Base-by-base conservation (phyloP, 352 stramenopile genomes). In the Thraustochytrium sp. region DNA sequence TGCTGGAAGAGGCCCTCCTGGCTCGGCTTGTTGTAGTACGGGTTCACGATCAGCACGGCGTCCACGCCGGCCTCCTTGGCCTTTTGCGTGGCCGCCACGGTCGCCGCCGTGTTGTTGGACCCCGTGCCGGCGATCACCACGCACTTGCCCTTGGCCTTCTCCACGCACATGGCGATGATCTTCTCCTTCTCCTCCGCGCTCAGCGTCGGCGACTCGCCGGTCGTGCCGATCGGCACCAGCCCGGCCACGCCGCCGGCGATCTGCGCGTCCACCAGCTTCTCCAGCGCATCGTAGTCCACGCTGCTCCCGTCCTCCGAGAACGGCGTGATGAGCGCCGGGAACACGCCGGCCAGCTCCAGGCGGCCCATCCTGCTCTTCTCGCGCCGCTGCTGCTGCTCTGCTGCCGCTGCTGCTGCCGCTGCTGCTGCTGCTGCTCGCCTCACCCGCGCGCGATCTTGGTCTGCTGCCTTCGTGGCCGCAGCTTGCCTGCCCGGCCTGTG, bases 1-100 rank as follows among this genome's bases (percentile, higher is more conserved):
- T 96, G 92, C 54, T 94, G 89, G 87, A 93, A 94, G 76, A 96
- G 84, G 2, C 92, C 92, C 82, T 93, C 93, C 88, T 96, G 92
- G n/a, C 90, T 95, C n/a, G 92, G 92, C 88, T 96, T 96, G 91
- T 96, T 96, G 90, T 96, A 96, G 90, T 96, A 96, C 55, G 92
- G 92, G 84, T 93, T 95, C 4, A 96, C 92, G 23, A 95, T 90
- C 0, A 96, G 87, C 68, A 90, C 93, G 21, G 91, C 92, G 61
- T 96, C 92, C 42, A 90, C 91, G n/a, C 92, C 92, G 0, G 88
- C 86, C 48, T 94, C 91, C 87, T 96, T 96, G 44, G 92, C 92
- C 37, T 85, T 84, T 23, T 83, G 8, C 29, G 92, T 96, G 76
- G 95, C 73, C n/a, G 91, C 91, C 86, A 96, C 86, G 29, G 92